A percentile compares a stretch with the other conserved stretches of the same genome.
Conservation (phyloP, 129 eudicot species). For the Dittrichia graveolens region DNA sequence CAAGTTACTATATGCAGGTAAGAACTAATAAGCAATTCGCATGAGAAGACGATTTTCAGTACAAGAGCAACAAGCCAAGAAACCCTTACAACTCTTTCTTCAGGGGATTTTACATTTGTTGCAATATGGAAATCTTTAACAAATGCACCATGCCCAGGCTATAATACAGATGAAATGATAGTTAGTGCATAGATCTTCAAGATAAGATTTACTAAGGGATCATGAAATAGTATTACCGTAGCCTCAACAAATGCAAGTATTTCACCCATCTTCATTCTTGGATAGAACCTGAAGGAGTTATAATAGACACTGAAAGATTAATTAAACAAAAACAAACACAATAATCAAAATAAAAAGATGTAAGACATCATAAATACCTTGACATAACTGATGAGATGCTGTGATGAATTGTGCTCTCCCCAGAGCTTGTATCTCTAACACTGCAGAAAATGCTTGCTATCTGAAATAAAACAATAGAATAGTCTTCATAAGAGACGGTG, state of each 20-base stretch:
- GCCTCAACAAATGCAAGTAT: constrained; percentile 56
- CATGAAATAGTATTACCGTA: constrained; percentile 42
- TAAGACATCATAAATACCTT: constrained; percentile 44
- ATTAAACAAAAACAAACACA: constrained; percentile 6
- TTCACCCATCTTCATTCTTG: constrained; percentile 68
- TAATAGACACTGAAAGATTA: neutral
- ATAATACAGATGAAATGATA: constrained; percentile 30
- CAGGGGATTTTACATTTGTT: constrained; percentile 39
- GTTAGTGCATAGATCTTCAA: constrained; percentile 15
- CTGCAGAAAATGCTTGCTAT: constrained; percentile 53
- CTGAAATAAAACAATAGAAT: constrained; percentile 39
- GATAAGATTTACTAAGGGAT: constrained; percentile 9
- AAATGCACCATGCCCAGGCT: constrained; percentile 78
- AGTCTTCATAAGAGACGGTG: neutral
- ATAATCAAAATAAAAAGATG: neutral
- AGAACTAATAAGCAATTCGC: neutral
- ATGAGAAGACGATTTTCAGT: too few species aligned
- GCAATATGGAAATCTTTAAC: constrained; percentile 67
- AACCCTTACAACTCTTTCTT: constrained; percentile 61
- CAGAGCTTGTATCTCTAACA: constrained; percentile 44
- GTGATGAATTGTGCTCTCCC: constrained; percentile 37
- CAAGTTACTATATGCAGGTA: constrained; percentile 13
- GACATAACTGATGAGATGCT: constrained; percentile 58
- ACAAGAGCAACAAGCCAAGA: constrained; percentile 5
- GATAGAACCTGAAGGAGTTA: constrained; percentile 67